phyloP scores from a whole-genome alignment of 345 rosid genomes.

The Corchorus capsularis region DNA sequence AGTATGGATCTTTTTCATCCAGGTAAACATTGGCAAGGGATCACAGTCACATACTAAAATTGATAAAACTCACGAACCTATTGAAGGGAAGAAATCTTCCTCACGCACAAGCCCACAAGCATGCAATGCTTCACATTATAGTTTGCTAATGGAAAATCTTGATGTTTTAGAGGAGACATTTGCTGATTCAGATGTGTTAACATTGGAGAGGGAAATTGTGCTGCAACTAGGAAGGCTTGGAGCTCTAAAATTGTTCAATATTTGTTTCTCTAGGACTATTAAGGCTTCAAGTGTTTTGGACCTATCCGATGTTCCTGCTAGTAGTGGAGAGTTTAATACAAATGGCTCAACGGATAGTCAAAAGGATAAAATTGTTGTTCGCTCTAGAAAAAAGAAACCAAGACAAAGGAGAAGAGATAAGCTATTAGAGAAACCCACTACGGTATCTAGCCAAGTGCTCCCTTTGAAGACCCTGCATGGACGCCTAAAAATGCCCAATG shows the following conservation, averaged over 20 bases:
- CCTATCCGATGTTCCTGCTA: conserved; percentile 35
- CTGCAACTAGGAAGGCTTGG: conserved; percentile 67
- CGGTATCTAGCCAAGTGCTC: conserved; percentile 19
- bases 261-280: conserved; percentile 43
- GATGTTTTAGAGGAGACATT: conserved; percentile 61
- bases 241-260: conserved; percentile 54
- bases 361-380: conserved; percentile 32
- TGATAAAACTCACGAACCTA: conserved; percentile 11
- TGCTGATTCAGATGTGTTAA: conserved; percentile 43
- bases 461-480: conserved; percentile 30
- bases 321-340: conserved; percentile 24
- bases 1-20: conserved; percentile 26
- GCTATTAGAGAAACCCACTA: conserved; percentile 16
- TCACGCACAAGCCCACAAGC: conserved; percentile 21
- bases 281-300: conserved; percentile 33
- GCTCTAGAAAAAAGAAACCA: conserved; percentile 42
- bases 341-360: conserved; percentile 22
- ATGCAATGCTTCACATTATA: conserved; percentile 38
- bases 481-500: conserved; percentile 21
- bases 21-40: conserved; percentile 39
- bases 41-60: conserved; percentile 20
- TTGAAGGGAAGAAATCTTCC: conserved; percentile 10
- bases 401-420: conserved; percentile 48
- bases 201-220: conserved; percentile 65
- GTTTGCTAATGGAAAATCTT: conserved; percentile 68